Evolutionary conservation across 1,284 basidiomycete genomes (phyloP).

Genomic region (Apiotrichum porosum): DNA sequence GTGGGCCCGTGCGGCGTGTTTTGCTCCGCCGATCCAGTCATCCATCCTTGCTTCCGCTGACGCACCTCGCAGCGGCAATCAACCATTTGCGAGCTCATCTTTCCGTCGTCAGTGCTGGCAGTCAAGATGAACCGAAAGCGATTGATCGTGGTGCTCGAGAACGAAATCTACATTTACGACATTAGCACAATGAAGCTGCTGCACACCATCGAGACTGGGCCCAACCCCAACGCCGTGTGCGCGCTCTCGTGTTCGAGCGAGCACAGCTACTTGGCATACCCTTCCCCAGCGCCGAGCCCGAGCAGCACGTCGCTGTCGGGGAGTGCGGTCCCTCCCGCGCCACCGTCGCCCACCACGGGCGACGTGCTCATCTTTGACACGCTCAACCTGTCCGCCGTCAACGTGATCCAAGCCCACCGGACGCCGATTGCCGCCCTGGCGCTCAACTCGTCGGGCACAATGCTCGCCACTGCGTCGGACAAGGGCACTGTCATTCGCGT

Average conservation of each 20-base stretch:
- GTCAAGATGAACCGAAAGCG: conserved; percentile 97
- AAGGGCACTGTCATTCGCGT: conserved; percentile 97
- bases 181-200: conserved; percentile 97
- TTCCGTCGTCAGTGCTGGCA: conserved; percentile 89
- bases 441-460: conserved; percentile 79
- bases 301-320: conserved; percentile 49
- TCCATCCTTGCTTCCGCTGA: not conserved
- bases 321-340: conserved; percentile 39
- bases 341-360: conserved; percentile 58
- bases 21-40: not conserved
- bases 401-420: conserved; percentile 97
- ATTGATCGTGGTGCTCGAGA: conserved; percentile 89
- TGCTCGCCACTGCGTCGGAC: conserved; percentile 89
- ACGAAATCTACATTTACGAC: conserved; percentile 97
- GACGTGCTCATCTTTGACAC: conserved; percentile 93
- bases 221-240: conserved; percentile 93
- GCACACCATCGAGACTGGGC: conserved; percentile 94
- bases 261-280: conserved; percentile 90
- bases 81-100: conserved; percentile 97
- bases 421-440: conserved; percentile 81
- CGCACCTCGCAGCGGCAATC: conserved; percentile 69
- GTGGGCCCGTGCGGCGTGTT: too few relatives aligned
- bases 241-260: conserved; percentile 95
- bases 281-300: conserved; percentile 81
- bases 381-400: conserved; percentile 79